These are phyloP conservation scores for Gymnopilus junonius DNA, from an alignment of 768 basidiomycete genomes.

Conservation along the genomic window DNA sequence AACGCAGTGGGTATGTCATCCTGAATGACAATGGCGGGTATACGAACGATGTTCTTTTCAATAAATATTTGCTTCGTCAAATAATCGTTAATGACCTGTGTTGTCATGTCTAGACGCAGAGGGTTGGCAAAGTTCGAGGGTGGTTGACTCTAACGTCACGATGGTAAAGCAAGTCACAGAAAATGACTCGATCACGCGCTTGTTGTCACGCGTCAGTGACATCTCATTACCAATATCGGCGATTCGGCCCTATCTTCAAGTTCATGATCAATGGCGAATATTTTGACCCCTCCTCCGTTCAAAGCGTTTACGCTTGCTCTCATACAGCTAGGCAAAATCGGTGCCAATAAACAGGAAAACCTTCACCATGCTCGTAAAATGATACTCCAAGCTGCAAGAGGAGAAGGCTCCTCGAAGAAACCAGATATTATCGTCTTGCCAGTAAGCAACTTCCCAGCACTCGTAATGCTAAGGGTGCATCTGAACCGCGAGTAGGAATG, in stretches of 20 bases:
- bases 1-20: neutral
- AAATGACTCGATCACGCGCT: neutral
- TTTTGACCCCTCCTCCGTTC: constrained; percentile 11
- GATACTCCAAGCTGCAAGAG: constrained; percentile 69
- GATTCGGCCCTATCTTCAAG: neutral
- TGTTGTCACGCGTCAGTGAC: constrained; percentile 26
- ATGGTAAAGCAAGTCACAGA: constrained; percentile 5
- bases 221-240: constrained; percentile 19
- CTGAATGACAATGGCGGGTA: neutral
- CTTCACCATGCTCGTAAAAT: constrained; percentile 81
- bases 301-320: constrained; percentile 82
- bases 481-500: constrained; percentile 60
- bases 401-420: constrained; percentile 52
- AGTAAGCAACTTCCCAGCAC: constrained; percentile 38
- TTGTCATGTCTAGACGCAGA: constrained; percentile 37
- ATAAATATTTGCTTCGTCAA: constrained; percentile 56
- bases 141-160: neutral
- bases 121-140: neutral
- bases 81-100: constrained; percentile 47
- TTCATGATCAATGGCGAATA: neutral
- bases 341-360: constrained; percentile 75
- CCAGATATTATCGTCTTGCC: constrained; percentile 87
- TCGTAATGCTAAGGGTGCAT: neutral
- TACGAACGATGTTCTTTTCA: constrained; percentile 56
- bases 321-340: constrained; percentile 84